Conservation (phyloP, 1,139 yeast genomes). For the Saccharomyces pastorianus region DNA sequence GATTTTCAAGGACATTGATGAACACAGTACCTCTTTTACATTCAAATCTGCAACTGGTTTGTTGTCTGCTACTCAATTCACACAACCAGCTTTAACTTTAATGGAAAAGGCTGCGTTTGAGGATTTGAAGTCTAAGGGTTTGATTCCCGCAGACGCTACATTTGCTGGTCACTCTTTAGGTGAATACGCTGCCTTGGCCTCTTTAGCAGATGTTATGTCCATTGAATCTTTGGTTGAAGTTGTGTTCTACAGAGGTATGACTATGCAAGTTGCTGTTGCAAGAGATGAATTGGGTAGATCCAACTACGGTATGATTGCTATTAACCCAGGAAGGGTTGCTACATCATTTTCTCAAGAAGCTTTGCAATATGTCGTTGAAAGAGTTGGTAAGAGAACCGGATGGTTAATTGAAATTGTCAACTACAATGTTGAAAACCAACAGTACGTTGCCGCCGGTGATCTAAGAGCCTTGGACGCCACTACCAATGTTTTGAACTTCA, state of each 20-base stretch:
- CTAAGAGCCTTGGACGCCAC: constrained; percentile 88
- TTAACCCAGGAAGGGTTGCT: constrained; percentile 89
- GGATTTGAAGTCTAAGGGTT: constrained; percentile 92
- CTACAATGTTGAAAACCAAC: constrained; percentile 96
- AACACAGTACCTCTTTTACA: constrained; percentile 73
- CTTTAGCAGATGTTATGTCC: constrained; percentile 97
- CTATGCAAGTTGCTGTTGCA: constrained; percentile 99
- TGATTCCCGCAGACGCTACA: constrained; percentile 86
- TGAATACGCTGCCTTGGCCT: constrained; percentile 95
- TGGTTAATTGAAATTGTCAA: constrained; percentile 98
- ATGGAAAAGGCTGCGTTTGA: constrained; percentile 99
- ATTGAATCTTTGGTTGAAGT: constrained; percentile 96
- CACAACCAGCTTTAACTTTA: constrained; percentile 97
- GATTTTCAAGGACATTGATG: constrained; percentile 87
- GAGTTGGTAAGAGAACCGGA: constrained; percentile 69
- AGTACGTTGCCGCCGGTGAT: constrained; percentile 98
- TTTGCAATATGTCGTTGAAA: constrained; percentile 86
- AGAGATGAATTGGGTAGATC: constrained; percentile 93
- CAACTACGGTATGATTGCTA: constrained; percentile 98
- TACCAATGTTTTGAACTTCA: constrained; percentile 84
- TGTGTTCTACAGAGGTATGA: constrained; percentile 99
- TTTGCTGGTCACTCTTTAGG: constrained; percentile 99
- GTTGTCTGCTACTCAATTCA: constrained; percentile 94
- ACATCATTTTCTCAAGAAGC: constrained; percentile 89
- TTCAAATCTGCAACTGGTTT: constrained; percentile 92